Conservation (phyloP, 1,284 basidiomycete genomes). For the Limonomyces culmigenus region DNA sequence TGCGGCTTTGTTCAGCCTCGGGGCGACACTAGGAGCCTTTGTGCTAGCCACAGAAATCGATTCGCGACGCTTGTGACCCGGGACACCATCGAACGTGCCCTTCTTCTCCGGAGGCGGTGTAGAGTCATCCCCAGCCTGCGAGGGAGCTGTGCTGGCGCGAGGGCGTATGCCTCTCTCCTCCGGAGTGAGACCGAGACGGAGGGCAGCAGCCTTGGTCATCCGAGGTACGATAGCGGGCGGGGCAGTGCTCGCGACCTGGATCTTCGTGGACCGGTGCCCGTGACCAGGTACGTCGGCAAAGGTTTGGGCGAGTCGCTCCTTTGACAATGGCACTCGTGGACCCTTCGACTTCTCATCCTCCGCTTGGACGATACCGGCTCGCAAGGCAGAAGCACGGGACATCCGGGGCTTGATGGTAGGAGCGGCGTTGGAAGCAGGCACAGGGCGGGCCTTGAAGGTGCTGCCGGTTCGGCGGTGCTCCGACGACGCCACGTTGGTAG, state of each 20-base stretch:
- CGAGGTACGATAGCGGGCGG: conserved; percentile 56
- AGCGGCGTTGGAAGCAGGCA: conserved; percentile 39
- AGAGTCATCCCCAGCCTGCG: conserved; percentile 4
- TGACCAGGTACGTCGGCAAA: conserved; percentile 67
- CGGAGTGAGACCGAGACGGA: conserved; percentile 33
- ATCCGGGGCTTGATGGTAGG: conserved; percentile 67
- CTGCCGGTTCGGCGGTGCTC: background rate
- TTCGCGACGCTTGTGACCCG: conserved; percentile 67
- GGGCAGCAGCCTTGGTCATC: conserved; percentile 54
- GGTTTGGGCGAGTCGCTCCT: conserved; percentile 41
- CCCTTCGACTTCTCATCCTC: background rate
- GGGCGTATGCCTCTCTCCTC: conserved; percentile 7
- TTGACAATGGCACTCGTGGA: conserved; percentile 31
- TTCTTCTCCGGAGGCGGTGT: conserved; percentile 12
- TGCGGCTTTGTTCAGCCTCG: conserved; percentile 55
- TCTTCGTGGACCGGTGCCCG: conserved; percentile 39
- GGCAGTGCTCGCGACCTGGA: conserved; percentile 56
- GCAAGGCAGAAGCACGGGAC: conserved; percentile 60
- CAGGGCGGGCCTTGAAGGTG: conserved; percentile 55
- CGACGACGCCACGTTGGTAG: conserved; percentile 10
- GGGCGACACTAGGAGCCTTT: conserved; percentile 41
- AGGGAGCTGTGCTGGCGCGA: conserved; percentile 4
- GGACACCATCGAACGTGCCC: conserved; percentile 53
- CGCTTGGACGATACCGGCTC: conserved; percentile 32
- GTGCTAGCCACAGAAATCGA: conserved; percentile 51